A percentile compares a stretch with the other conserved stretches of the same genome.
These are phyloP conservation scores for Collybia sordida DNA, from an alignment of 768 basidiomycete species.

Conservation along the genomic window DNA sequence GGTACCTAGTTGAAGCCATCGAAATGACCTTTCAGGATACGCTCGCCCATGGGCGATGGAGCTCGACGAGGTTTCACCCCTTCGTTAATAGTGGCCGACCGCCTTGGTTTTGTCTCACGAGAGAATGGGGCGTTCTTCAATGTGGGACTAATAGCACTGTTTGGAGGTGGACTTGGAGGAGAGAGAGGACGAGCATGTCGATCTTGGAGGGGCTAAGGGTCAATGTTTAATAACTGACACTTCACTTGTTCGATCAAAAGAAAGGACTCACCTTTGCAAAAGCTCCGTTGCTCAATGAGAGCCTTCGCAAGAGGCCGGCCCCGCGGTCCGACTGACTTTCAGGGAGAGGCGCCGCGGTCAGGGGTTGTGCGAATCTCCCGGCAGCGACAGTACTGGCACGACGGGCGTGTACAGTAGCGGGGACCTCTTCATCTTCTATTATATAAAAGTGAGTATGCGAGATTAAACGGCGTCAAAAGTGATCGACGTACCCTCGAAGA, in stretches of 20 bases:
- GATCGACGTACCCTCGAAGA: slow-evolving; percentile 57
- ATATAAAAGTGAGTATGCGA: slow-evolving; percentile 14
- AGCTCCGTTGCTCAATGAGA: slow-evolving; percentile 62
- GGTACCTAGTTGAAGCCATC: slow-evolving; percentile 76
- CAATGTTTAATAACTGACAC: neutral
- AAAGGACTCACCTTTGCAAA: slow-evolving; percentile 53
- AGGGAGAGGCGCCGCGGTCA: slow-evolving; percentile 36
- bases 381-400: slow-evolving; percentile 59
- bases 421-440: slow-evolving; percentile 40
- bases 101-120: slow-evolving; percentile 40
- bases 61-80: slow-evolving; percentile 58
- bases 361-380: slow-evolving; percentile 51
- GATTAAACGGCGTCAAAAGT: neutral
- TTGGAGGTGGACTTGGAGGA: slow-evolving; percentile 51
- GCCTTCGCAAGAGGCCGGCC: slow-evolving; percentile 67
- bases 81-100: slow-evolving; percentile 60
- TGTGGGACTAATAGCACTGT: slow-evolving; percentile 44
- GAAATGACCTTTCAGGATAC: slow-evolving; percentile 89
- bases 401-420: slow-evolving; percentile 50
- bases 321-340: slow-evolving; percentile 63
- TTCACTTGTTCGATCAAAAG: neutral
- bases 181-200: slow-evolving; percentile 26
- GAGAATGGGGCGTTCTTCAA: slow-evolving; percentile 25
- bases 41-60: slow-evolving; percentile 88
- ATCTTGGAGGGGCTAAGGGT: too few relatives aligned